Conservation (phyloP, 2,329 filamentous ascomycete genomes). For the Fusarium hainanense region DNA sequence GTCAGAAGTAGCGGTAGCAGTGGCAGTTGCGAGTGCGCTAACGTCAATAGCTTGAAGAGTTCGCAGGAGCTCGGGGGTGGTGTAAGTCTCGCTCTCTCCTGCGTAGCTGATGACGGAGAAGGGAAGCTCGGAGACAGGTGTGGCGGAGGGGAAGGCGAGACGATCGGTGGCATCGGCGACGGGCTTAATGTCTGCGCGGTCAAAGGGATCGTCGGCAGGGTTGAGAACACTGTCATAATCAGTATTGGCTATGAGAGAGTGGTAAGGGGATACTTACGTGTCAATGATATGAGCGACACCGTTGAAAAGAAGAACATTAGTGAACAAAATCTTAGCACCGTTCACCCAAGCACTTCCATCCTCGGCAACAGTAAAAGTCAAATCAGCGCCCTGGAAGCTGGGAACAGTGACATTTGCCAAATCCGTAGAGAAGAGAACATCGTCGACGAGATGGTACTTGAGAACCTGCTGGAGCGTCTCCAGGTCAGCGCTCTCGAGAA, state of each 20-base stretch:
- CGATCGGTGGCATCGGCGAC: slow-evolving; percentile 40
- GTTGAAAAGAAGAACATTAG: slow-evolving; percentile 49
- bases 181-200: slow-evolving; percentile 41
- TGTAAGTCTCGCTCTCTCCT: slow-evolving; percentile 41
- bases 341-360: slow-evolving; percentile 49
- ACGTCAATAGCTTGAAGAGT: slow-evolving; percentile 42
- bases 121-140: slow-evolving; percentile 42
- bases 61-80: slow-evolving; percentile 44
- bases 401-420: slow-evolving; percentile 45
- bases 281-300: slow-evolving; percentile 51
- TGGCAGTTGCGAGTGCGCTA: slow-evolving; percentile 12
- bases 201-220: slow-evolving; percentile 40
- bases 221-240: slow-evolving; percentile 40
- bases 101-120: slow-evolving; percentile 43
- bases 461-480: slow-evolving; percentile 46
- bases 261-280: slow-evolving; percentile 25
- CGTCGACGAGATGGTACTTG: slow-evolving; percentile 48
- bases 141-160: slow-evolving; percentile 44
- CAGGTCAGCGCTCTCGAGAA: slow-evolving; percentile 38
- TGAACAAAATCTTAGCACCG: slow-evolving; percentile 46
- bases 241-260: not conserved
- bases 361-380: slow-evolving; percentile 48
- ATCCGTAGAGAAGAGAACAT: slow-evolving; percentile 47
- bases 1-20: not conserved
- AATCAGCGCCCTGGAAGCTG: slow-evolving; percentile 38